phyloP scores from a whole-genome alignment of 2,329 filamentous ascomycete species.

The Xylariaceae sp. region DNA sequence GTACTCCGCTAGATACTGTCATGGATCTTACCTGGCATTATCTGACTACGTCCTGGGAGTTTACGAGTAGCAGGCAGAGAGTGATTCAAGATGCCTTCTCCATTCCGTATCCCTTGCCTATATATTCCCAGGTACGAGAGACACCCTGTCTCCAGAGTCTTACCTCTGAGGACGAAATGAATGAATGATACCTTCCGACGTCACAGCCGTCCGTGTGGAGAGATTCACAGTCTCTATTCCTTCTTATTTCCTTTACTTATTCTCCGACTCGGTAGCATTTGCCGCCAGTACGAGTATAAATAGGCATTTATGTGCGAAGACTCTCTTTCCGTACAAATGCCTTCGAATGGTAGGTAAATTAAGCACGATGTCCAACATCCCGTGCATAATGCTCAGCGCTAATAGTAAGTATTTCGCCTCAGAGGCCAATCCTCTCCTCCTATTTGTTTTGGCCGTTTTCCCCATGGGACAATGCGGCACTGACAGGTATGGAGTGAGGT shows the following conservation, averaged over 20 bases:
- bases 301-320: not conserved
- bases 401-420: conserved; percentile 11
- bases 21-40: no score
- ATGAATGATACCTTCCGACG: not conserved
- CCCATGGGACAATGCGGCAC: conserved; percentile 17
- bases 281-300: not conserved
- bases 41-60: no score
- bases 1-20: not conserved
- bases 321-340: not conserved
- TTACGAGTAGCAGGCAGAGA: not conserved
- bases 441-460: conserved; percentile 19
- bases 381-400: conserved; percentile 21
- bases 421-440: conserved; percentile 19
- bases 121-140: not conserved
- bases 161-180: not conserved
- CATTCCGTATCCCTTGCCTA: not conserved
- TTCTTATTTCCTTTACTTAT: not conserved
- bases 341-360: not conserved
- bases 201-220: not conserved
- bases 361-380: conserved; percentile 8
- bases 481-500: not conserved
- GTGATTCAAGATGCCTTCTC: not conserved
- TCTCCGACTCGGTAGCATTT: conserved; percentile 11
- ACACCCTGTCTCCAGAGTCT: not conserved
- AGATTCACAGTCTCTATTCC: no score